These are phyloP conservation scores for Kodamaea laetipori DNA, from an alignment of 805 yeast genomes.

Conservation along the genomic window DNA sequence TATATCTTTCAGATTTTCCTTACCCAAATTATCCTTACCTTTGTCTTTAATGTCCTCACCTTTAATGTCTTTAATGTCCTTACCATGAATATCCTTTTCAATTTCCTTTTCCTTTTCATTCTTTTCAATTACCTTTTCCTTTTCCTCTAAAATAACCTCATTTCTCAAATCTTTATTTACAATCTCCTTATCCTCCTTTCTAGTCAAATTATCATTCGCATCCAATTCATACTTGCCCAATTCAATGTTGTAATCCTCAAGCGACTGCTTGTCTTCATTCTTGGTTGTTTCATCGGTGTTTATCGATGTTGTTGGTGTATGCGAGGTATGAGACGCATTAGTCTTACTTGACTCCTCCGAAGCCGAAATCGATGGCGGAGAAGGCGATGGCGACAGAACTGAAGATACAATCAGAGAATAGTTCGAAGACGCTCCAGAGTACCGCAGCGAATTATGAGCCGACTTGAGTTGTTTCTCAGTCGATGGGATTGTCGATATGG, in stretches of 20 bases:
- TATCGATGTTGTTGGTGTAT: conserved; percentile 37
- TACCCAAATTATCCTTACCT: too few relatives aligned
- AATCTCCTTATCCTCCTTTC: conserved; percentile 1
- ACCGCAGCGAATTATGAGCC: not conserved
- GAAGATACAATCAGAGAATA: conserved; percentile 1
- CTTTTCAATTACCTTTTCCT: not conserved
- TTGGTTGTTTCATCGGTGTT: conserved; percentile 16
- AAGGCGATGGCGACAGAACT: conserved; percentile 6
- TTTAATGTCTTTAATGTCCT: not conserved
- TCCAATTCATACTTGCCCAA: too few relatives aligned
- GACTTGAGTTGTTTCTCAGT: conserved; percentile 1
- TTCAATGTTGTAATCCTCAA: not conserved
- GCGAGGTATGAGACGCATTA: conserved; percentile 22
- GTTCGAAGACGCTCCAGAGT: conserved; percentile 2
- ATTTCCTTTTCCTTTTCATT: not conserved
- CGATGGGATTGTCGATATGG: conserved; percentile 2
- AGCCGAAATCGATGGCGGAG: conserved; percentile 10
- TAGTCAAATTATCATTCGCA: too few relatives aligned
- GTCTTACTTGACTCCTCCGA: conserved; percentile 10
- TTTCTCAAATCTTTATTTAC: not conserved
- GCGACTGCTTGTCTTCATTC: not conserved
- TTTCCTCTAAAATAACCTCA: not conserved
- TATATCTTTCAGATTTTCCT: too few relatives aligned
- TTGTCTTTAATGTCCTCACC: too few relatives aligned
- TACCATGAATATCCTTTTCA: not conserved